These are phyloP conservation scores for Malus sylvestris DNA, from an alignment of 306 rosid species.

Conservation along the genomic window DNA sequence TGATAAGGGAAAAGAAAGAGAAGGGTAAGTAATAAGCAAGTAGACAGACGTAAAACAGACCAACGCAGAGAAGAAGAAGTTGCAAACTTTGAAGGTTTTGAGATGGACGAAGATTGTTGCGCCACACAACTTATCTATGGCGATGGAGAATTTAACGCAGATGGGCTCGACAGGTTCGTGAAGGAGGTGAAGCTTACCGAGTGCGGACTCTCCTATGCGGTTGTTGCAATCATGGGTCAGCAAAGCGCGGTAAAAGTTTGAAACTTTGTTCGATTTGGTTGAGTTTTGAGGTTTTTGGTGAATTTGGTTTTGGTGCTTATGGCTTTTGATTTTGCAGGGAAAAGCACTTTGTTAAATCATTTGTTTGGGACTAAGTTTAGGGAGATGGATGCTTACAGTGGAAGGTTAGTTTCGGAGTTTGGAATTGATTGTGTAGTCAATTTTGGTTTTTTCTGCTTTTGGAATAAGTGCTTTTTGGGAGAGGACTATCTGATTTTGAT, in stretches of 20 bases:
- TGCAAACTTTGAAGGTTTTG: not conserved
- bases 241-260: conserved; percentile 62
- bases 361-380: conserved; percentile 71
- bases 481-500: not conserved
- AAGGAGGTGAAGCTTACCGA: conserved; percentile 30
- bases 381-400: conserved; percentile 92
- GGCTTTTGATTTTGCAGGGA: conserved; percentile 39
- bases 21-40: no score
- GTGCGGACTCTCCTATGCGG: conserved; percentile 81
- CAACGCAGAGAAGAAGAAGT: no score
- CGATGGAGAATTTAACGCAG: conserved; percentile 58
- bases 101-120: conserved; percentile 39
- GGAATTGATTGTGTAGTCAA: not conserved
- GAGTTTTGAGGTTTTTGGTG: not conserved
- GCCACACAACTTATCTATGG: conserved; percentile 72
- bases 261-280: not conserved
- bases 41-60: no score
- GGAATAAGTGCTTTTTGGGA: not conserved
- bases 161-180: conserved; percentile 56
- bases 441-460: not conserved
- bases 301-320: no score
- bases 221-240: conserved; percentile 93
- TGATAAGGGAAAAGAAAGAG: no score
- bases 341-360: conserved; percentile 84
- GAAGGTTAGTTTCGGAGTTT: conserved; percentile 51